phyloP scores from a whole-genome alignment of 2,329 filamentous ascomycete species.

The Cercospora sesami region DNA sequence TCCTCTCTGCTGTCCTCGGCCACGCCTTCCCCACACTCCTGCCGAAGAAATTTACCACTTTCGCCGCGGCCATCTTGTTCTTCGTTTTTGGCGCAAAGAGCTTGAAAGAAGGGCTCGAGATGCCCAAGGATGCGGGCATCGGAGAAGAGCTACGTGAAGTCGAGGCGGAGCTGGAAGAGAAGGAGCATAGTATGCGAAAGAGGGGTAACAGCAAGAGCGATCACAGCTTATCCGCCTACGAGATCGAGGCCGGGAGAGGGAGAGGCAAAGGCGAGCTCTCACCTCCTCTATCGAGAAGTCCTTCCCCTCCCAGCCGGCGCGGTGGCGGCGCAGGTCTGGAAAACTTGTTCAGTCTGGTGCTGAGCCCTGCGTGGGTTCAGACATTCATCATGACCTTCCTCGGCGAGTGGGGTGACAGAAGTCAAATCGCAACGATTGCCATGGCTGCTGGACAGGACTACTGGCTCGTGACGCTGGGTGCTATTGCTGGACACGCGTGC shows the following conservation, averaged over 20 bases:
- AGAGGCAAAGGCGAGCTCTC: slow-evolving; percentile 29
- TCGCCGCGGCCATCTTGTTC: slow-evolving; percentile 82
- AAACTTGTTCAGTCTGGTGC: slow-evolving; percentile 82
- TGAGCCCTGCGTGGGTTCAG: slow-evolving; percentile 97
- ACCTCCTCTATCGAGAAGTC: slow-evolving; percentile 32
- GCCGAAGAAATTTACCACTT: slow-evolving; percentile 85
- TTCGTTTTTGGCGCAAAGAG: slow-evolving; percentile 84
- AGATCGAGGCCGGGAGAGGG: slow-evolving; percentile 51
- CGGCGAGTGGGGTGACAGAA: slow-evolving; percentile 96
- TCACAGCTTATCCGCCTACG: slow-evolving; percentile 58
- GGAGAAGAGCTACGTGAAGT: slow-evolving; percentile 98
- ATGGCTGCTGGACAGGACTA: slow-evolving; percentile 99
- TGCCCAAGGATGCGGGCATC: slow-evolving; percentile 87
- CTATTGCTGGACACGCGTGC: slow-evolving; percentile 78
- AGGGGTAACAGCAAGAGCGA: slow-evolving; percentile 68
- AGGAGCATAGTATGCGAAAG: slow-evolving; percentile 64
- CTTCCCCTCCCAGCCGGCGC: slow-evolving; percentile 31
- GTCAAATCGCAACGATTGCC: slow-evolving; percentile 96
- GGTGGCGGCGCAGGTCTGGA: slow-evolving; percentile 60
- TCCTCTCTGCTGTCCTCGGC: slow-evolving; percentile 87
- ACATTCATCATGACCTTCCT: slow-evolving; percentile 99
- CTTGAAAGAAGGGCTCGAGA: slow-evolving; percentile 80
- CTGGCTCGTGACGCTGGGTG: slow-evolving; percentile 95
- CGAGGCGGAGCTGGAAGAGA: slow-evolving; percentile 88
- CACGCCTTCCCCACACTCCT: slow-evolving; percentile 89